A percentile compares a stretch with the other conserved stretches of the same genome.
Evolutionary conservation across 306 rosid species (phyloP).

Genomic region (Fragaria vesca): DNA sequence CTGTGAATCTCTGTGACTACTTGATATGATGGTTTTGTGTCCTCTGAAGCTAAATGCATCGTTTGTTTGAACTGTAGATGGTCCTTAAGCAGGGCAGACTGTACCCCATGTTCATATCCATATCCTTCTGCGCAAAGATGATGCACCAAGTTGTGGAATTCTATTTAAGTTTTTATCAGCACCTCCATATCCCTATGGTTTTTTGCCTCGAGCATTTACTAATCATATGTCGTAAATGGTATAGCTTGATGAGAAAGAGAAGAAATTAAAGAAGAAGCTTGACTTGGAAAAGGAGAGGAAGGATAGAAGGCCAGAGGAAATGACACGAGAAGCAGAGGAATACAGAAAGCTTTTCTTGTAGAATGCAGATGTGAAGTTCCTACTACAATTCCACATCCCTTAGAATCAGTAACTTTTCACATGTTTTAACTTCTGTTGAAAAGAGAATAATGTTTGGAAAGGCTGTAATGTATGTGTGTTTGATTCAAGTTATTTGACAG

Average conservation of each 20-base stretch:
- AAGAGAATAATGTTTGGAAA: background rate
- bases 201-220: conserved; percentile 6
- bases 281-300: conserved; percentile 80
- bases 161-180: conserved; percentile 2
- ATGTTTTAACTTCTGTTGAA: too few species aligned
- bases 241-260: conserved; percentile 79
- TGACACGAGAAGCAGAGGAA: conserved; percentile 75
- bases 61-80: conserved; percentile 54
- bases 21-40: conserved; percentile 3
- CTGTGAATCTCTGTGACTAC: conserved; percentile 12
- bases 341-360: conserved; percentile 69
- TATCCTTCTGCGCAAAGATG: conserved; percentile 65
- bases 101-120: conserved; percentile 97
- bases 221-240: conserved; percentile 22
- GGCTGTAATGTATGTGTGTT: too few species aligned
- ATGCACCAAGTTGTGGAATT: conserved; percentile 50
- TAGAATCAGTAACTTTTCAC: background rate
- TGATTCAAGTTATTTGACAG: too few species aligned
- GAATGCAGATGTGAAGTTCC: background rate
- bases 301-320: conserved; percentile 73
- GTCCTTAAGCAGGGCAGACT: conserved; percentile 85
- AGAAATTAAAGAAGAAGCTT: conserved; percentile 64
- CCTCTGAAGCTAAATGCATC: conserved; percentile 22
- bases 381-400: too few species aligned
- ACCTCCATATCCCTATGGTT: background rate